Conservation (phyloP, 176 grass and related monocot genomes). For the Dendrocalamus sinicus region DNA sequence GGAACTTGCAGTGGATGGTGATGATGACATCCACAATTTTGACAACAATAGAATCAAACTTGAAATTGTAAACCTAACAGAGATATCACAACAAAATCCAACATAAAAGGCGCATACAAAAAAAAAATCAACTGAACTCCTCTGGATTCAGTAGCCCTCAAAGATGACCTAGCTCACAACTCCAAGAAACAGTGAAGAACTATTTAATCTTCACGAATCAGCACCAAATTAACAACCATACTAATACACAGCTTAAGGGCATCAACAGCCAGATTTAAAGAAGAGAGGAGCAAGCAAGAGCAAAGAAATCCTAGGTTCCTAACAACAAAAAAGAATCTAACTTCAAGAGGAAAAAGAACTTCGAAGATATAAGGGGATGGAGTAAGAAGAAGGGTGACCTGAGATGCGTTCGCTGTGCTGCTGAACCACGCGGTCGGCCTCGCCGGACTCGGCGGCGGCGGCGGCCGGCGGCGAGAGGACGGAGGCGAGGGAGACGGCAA, state of each 20-base stretch:
- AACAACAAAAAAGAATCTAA: slow-evolving; percentile 17
- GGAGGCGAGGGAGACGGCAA: slow-evolving; percentile 30
- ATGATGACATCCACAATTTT: slow-evolving; percentile 9
- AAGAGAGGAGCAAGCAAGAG: neutral
- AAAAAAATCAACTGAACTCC: neutral
- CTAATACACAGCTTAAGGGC: neutral
- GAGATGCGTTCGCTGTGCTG: slow-evolving; percentile 65
- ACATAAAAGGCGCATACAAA: neutral
- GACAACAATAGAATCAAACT: neutral
- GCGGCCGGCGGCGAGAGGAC: neutral
- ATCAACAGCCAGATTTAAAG: neutral
- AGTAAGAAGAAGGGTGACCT: slow-evolving; percentile 17
- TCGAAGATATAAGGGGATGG: neutral
- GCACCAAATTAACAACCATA: slow-evolving; percentile 11
- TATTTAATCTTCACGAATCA: slow-evolving; percentile 20
- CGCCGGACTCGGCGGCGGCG: slow-evolving; percentile 4
- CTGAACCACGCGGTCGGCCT: slow-evolving; percentile 36
- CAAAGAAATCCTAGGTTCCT: neutral
- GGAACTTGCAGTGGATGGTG: neutral
- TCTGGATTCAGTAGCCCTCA: slow-evolving; percentile 13
- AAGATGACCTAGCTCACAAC: slow-evolving; percentile 35
- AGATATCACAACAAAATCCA: neutral
- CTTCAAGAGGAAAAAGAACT: neutral
- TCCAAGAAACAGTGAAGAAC: slow-evolving; percentile 6
- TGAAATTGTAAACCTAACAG: neutral